Percentiles rank a stretch among this genome's conserved stretches.
Conservation (phyloP, 163 green algal species). For the Volvox carteri region DNA sequence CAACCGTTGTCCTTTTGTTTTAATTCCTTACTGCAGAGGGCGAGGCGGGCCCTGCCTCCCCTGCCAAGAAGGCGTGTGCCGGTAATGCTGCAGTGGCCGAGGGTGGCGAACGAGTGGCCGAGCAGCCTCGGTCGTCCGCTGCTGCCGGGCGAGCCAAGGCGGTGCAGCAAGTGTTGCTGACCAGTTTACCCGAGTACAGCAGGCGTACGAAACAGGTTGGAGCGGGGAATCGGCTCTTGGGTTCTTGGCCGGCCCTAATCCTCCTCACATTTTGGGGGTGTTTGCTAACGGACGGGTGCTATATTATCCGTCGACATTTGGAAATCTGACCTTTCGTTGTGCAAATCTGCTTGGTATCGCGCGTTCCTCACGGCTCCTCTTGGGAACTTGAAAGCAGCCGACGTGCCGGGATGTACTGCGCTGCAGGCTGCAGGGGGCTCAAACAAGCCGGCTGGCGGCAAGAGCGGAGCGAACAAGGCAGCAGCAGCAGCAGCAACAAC, state of each 20-base stretch:
- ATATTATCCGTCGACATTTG: too few species aligned
- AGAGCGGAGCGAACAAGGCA: neutral
- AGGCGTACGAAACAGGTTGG: conserved; percentile 28
- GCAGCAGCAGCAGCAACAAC: neutral
- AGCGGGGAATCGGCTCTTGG: neutral
- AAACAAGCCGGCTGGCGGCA: neutral
- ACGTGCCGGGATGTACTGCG: neutral
- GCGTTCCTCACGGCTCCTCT: too few species aligned
- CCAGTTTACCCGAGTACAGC: conserved; percentile 14
- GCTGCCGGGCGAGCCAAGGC: neutral
- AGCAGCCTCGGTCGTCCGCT: neutral
- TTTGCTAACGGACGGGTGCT: too few species aligned
- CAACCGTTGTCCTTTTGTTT: too few species aligned
- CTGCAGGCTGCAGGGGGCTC: neutral
- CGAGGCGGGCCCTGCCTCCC: neutral
- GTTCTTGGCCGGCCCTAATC: too few species aligned
- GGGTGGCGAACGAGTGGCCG: neutral
- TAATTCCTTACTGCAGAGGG: neutral
- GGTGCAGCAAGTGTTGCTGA: conserved; percentile 31
- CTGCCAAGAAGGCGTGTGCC: conserved; percentile 32
- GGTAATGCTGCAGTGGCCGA: neutral
- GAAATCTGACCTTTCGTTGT: too few species aligned
- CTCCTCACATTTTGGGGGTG: too few species aligned
- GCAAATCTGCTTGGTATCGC: too few species aligned
- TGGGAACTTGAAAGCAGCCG: too few species aligned